phyloP scores from a whole-genome alignment of 495 filamentous ascomycete genomes.

The Rhizodiscina lignyota region DNA sequence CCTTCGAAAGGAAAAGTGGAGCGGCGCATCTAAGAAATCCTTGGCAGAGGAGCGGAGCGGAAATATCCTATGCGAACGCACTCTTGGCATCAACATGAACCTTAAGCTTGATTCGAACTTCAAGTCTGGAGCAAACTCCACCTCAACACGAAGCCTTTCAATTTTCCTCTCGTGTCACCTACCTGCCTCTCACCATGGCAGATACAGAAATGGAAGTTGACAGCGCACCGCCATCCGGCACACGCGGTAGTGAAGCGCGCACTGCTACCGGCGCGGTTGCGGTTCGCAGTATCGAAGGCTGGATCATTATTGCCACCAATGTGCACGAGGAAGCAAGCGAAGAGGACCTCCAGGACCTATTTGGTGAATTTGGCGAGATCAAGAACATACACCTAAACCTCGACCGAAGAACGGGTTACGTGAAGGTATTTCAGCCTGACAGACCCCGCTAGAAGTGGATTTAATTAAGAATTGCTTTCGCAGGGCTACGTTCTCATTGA shows the following conservation, averaged over 20 bases:
- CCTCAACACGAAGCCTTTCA: too few relatives aligned
- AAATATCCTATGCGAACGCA: too few relatives aligned
- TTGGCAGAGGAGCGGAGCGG: too few relatives aligned
- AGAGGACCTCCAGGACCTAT: slow-evolving; percentile 86
- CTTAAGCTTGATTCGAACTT: too few relatives aligned
- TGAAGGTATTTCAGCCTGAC: slow-evolving; percentile 57
- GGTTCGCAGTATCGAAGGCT: slow-evolving; percentile 95
- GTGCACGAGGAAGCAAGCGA: slow-evolving; percentile 96
- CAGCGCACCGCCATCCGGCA: slow-evolving; percentile 18
- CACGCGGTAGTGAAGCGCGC: slow-evolving; percentile 44
- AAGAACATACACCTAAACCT: slow-evolving; percentile 94
- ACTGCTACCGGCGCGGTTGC: slow-evolving; percentile 71
- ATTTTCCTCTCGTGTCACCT: too few relatives aligned
- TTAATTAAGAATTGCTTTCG: background rate
- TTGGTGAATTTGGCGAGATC: slow-evolving; percentile 92
- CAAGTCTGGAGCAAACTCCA: too few relatives aligned
- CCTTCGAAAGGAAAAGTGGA: too few relatives aligned
- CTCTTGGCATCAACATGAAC: too few relatives aligned
- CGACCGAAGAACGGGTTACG: slow-evolving; percentile 89
- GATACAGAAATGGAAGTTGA: slow-evolving; percentile 68
- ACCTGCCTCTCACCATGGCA: slow-evolving; percentile 18
- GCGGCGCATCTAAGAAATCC: too few relatives aligned
- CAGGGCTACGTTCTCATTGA: slow-evolving; percentile 91
- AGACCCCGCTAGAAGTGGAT: background rate
- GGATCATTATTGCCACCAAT: slow-evolving; percentile 94